These are phyloP conservation scores for Staphylotrichum longicolle DNA, from an alignment of 495 filamentous ascomycete genomes.

Conservation along the genomic window DNA sequence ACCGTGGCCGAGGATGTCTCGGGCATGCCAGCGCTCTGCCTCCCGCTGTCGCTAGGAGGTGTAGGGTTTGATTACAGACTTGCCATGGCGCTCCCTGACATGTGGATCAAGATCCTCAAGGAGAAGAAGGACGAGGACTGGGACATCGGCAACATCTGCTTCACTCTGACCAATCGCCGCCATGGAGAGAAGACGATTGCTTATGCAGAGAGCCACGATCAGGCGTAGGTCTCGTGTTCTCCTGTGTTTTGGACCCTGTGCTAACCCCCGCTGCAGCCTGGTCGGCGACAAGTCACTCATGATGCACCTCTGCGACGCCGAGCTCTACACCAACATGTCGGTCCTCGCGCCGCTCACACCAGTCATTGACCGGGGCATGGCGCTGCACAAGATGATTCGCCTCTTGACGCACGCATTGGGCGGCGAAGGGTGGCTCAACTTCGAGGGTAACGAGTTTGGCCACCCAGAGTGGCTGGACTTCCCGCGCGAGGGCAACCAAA, in stretches of 20 bases:
- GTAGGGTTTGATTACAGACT: slow-evolving; percentile 97
- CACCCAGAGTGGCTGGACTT: slow-evolving; percentile 99
- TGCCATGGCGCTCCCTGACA: slow-evolving; percentile 95
- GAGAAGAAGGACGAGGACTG: slow-evolving; percentile 89
- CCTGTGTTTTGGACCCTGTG: not conserved
- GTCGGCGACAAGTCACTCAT: slow-evolving; percentile 95
- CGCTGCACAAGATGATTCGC: slow-evolving; percentile 95
- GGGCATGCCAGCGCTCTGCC: slow-evolving; percentile 93
- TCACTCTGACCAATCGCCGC: slow-evolving; percentile 85
- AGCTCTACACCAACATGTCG: slow-evolving; percentile 98
- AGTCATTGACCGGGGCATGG: slow-evolving; percentile 85
- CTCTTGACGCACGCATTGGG: slow-evolving; percentile 91
- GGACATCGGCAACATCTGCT: slow-evolving; percentile 83
- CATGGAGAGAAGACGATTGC: slow-evolving; percentile 99
- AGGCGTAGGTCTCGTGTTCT: slow-evolving; percentile 69
- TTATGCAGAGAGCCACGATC: slow-evolving; percentile 94
- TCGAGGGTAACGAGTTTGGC: slow-evolving; percentile 98
- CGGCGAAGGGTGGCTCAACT: slow-evolving; percentile 97
- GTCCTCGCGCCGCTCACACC: slow-evolving; percentile 76
- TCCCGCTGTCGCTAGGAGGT: slow-evolving; percentile 80
- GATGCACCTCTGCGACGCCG: slow-evolving; percentile 97
- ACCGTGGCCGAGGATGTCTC: slow-evolving; percentile 97
- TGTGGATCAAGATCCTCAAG: slow-evolving; percentile 98
- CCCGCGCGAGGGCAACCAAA: slow-evolving; percentile 88
- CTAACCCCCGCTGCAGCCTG: slow-evolving; percentile 58